A percentile compares a stretch with the other conserved stretches of the same genome.
phyloP scores from a whole-genome alignment of 768 basidiomycete species.

The Nevesoporus exiguus region DNA sequence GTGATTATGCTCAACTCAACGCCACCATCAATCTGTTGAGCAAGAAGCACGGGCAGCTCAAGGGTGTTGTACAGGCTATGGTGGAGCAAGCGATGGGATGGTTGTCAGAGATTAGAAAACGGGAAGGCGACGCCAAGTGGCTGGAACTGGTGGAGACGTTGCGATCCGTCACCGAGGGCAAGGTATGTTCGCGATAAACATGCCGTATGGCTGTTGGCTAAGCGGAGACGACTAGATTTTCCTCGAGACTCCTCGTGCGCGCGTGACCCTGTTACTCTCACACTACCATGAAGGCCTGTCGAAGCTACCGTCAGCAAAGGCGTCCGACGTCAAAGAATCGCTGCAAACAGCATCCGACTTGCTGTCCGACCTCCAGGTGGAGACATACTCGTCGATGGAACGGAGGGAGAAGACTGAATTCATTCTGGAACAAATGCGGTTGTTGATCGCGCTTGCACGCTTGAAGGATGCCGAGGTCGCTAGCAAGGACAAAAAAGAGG shows the following conservation, averaged over 20 bases:
- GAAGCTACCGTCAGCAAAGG: conserved; percentile 39
- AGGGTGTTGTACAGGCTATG: conserved; percentile 85
- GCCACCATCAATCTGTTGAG: conserved; percentile 63
- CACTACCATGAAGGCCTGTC: conserved; percentile 77
- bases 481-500: conserved; percentile 48
- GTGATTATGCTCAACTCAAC: conserved; percentile 70
- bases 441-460: conserved; percentile 74
- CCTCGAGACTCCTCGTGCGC: conserved; percentile 92
- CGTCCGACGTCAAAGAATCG: conserved; percentile 53
- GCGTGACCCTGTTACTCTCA: conserved; percentile 85
- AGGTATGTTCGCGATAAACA: conserved; percentile 50
- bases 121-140: conserved; percentile 72
- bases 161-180: conserved; percentile 92
- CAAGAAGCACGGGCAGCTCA: conserved; percentile 97
- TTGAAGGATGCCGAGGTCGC: conserved; percentile 65
- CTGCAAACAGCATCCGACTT: conserved; percentile 87
- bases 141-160: conserved; percentile 86
- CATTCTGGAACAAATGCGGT: conserved; percentile 94
- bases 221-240: conserved; percentile 62
- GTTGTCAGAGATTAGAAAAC: conserved; percentile 70
- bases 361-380: conserved; percentile 92
- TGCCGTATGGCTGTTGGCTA: background rate
- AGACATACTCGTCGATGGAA: conserved; percentile 99
- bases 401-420: conserved; percentile 97
- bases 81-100: conserved; percentile 84